A percentile compares a stretch with the other conserved stretches of the same genome.
phyloP scores from a whole-genome alignment of 2,329 filamentous ascomycete genomes.

The Colletotrichum ledebouriae region DNA sequence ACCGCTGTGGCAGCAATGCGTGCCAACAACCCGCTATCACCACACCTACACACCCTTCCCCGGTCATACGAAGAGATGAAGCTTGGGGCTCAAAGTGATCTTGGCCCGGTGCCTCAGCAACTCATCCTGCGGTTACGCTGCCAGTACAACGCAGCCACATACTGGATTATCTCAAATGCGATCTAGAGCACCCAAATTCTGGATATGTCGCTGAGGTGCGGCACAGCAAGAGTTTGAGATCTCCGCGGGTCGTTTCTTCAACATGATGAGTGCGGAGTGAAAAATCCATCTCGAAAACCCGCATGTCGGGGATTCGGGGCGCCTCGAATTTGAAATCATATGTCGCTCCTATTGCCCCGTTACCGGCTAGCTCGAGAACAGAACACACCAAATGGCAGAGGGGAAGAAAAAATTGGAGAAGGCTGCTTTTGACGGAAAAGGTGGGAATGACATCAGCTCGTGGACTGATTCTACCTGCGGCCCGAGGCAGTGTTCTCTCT shows the following conservation, averaged over 20 bases:
- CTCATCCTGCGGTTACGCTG: conserved; percentile 5
- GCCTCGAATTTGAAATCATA: conserved; percentile 17
- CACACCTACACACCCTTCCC: no score
- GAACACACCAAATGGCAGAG: not conserved
- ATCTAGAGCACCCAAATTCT: no score
- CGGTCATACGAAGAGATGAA: no score
- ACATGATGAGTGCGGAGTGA: no score
- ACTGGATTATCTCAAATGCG: no score
- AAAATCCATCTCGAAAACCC: no score
- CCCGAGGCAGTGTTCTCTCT: conserved; percentile 19
- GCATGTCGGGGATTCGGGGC: no score
- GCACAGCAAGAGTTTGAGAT: not conserved
- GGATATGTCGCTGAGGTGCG: no score
- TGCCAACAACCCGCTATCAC: no score
- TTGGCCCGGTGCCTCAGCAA: not conserved
- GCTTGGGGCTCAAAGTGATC: not conserved
- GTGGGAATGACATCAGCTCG: conserved; percentile 40
- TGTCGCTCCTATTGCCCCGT: not conserved
- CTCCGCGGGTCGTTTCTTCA: not conserved
- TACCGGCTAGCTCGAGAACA: no score
- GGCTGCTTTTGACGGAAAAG: conserved; percentile 28
- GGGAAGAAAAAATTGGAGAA: conserved; percentile 17
- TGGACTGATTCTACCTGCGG: conserved; percentile 33
- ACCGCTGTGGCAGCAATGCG: no score
- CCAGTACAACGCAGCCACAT: no score